phyloP scores from a whole-genome alignment of 2,329 filamentous ascomycete species.

The Penicillium aurantiogriseum region DNA sequence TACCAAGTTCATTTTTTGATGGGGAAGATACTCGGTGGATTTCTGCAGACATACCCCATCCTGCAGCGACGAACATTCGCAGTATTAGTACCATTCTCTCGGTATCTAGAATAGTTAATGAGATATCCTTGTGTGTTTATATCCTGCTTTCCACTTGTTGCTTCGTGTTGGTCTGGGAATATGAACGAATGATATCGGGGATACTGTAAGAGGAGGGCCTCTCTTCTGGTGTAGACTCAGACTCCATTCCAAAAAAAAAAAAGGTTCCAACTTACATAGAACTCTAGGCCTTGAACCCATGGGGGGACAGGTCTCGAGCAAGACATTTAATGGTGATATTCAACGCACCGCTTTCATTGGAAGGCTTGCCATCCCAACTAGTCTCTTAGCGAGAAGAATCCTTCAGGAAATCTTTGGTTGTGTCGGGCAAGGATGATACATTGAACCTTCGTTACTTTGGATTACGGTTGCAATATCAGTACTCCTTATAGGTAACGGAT shows the following conservation, averaged over 20 bases:
- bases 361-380: background rate
- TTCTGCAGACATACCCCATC: background rate
- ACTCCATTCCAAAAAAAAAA: background rate
- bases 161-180: background rate
- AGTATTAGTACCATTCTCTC: background rate
- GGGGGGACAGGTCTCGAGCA: background rate
- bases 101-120: conserved; percentile 8
- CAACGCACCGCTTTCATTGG: conserved; percentile 9
- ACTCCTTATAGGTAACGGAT: conserved; percentile 9
- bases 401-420: conserved; percentile 14
- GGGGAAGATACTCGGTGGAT: conserved; percentile 1
- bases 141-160: background rate
- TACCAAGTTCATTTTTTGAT: conserved; percentile 6
- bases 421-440: conserved; percentile 10
- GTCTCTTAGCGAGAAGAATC: background rate
- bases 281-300: conserved; percentile 12
- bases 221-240: background rate
- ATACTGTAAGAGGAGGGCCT: conserved; percentile 10
- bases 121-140: conserved; percentile 8
- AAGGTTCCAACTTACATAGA: background rate
- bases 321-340: background rate
- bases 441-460: conserved; percentile 22
- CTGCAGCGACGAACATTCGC: background rate
- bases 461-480: conserved; percentile 26
- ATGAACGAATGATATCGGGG: conserved; percentile 14